Evolutionary conservation across 2,329 filamentous ascomycete genomes (phyloP), one percentile per base, ranked within the genome.

Genomic region (Fusarium subglutinans): DNA sequence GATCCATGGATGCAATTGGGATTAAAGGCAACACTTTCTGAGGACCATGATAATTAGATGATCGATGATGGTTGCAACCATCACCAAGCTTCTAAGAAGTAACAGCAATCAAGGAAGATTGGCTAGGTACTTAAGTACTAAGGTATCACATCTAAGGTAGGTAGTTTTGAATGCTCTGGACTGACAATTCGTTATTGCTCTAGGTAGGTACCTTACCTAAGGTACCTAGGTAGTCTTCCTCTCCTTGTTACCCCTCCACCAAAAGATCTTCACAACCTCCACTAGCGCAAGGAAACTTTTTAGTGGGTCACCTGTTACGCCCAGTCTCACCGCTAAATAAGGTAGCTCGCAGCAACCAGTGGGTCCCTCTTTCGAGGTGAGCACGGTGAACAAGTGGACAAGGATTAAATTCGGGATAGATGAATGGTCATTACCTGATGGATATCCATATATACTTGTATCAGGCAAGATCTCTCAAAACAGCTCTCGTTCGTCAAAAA

Each of bases 251-350:
- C 37, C 55, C 47, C 24, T 40, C 51, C 35, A 40, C 51, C 24
- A 28, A 54, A 54, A 54, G 41, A 67, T 40, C 55, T 68, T 61
- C 63, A 53, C 40, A 48, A 54, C 45, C 26, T 48, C 45, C 20
- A 48, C 20, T 48, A 48, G 40, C 45, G 45, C 66, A 72, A 63
- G 67, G 63, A 51, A 33, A 55, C 58, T 63, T 68, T 72, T 50
- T 55, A 68, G 53, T 72, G 68, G 63, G 33, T 14, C 54, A 24
- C 18, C 28, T 47, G 45, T 44, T 26, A 30, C 47, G 35, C 48
- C 38, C n/a, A 57, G 44, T 58, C 69, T 66, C 54, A 74, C 66
- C 71, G 71, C 70, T 54, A 62, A 74, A 63, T 37, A 40, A 35
- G 33, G 14, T 35, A 35, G 53, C 59, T 73, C 54, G 47, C 48